phyloP scores from a whole-genome alignment of 805 yeast species.

The Metschnikowia continentalis region DNA sequence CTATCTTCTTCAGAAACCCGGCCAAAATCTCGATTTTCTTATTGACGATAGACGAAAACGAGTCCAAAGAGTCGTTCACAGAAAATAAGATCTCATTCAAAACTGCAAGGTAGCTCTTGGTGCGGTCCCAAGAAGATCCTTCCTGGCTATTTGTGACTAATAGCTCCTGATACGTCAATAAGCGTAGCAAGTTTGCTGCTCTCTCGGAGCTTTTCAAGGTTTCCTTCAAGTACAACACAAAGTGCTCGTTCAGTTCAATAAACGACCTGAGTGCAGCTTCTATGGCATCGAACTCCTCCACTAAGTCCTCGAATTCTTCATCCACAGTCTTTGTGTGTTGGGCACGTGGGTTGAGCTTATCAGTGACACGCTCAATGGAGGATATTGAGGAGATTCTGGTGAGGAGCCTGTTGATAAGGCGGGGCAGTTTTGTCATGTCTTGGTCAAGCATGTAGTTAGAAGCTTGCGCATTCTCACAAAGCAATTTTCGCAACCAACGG shows the following conservation, averaged over 20 bases:
- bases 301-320: slow-evolving; percentile 32
- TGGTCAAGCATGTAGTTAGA: neutral
- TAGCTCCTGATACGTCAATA: slow-evolving; percentile 6
- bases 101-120: slow-evolving; percentile 17
- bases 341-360: neutral
- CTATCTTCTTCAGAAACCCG: slow-evolving; percentile 20
- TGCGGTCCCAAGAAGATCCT: slow-evolving; percentile 20
- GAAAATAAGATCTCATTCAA: slow-evolving; percentile 13
- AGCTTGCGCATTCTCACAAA: neutral
- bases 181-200: slow-evolving; percentile 22
- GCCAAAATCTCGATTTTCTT: slow-evolving; percentile 16
- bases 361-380: slow-evolving; percentile 2
- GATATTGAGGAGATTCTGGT: slow-evolving; percentile 1
- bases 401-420: neutral
- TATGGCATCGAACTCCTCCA: slow-evolving; percentile 18
- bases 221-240: slow-evolving; percentile 8
- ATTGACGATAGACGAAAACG: slow-evolving; percentile 10
- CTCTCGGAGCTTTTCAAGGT: slow-evolving; percentile 17
- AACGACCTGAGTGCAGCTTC: slow-evolving; percentile 10
- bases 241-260: slow-evolving; percentile 7
- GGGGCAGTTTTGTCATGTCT: neutral
- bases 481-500: slow-evolving; percentile 2
- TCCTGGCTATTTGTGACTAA: neutral
- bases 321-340: slow-evolving; percentile 25
- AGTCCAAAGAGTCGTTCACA: slow-evolving; percentile 9